Base-by-base conservation (phyloP, 2,329 filamentous ascomycete species). In the Dothiorella sarmentorum region DNA sequence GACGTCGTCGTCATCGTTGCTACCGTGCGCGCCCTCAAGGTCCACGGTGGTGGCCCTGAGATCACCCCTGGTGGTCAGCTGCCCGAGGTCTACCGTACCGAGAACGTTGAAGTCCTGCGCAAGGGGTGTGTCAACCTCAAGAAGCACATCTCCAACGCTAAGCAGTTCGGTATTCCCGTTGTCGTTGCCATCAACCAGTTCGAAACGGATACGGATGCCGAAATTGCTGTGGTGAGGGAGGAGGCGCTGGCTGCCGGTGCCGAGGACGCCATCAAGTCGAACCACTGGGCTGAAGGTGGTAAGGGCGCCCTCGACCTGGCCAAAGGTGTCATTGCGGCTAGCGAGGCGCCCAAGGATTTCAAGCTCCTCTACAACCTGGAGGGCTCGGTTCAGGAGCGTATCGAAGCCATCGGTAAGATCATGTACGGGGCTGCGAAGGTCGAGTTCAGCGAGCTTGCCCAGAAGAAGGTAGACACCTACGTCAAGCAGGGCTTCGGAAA, bases 181-280 rank as follows among this genome's bases (percentile, higher is more conserved):
- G 88, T 99, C 15, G 93, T 99, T 13, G 94, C 93, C 55, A 94
- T 99, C 80, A 99, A 99, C 82, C 91, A 89, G 74, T 97, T 99
- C 73, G 84, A 89, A 62, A 96, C 91, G 5, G 94, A 99, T 71
- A 97, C 92, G 2, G 88, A 93, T 13, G 92, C 92, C 56, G 94
- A 99, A 73, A 88, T 97, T 61, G 85, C 88, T 35, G 88, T 94
- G 62, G 86, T 99, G 66, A 87, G 89, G 59, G 91, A 97, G 72
- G 93, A 97, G 73, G 88, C 94, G 44, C 85, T 97, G 62, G 86
- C 91, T 47, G 94, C 94, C 4, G 94, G 94, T 60, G 94, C 94
- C 15, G 90, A 95, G 71, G 92, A 97, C 70, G 94, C 94, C 55
- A 90, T 99, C 66, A 82, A 93, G 49, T 88, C 94, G 13, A 96